A percentile compares a stretch with the other conserved stretches of the same genome.
phyloP scores from a whole-genome alignment of 2,329 filamentous ascomycete genomes.

The Penicillium sp. region DNA sequence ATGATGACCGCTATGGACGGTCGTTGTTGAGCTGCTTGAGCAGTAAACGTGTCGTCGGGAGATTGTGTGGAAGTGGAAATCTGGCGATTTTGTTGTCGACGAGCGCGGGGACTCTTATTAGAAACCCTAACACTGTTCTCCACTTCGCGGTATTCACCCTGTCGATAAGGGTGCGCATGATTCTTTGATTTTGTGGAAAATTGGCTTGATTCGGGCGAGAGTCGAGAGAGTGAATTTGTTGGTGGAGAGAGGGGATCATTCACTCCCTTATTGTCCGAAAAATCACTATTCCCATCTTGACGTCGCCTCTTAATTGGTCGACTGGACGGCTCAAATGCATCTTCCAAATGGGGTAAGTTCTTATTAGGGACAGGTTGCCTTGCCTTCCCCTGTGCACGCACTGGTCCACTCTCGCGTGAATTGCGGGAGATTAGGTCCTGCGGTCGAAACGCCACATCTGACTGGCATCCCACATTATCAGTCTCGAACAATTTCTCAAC shows the following conservation, averaged over 20 bases:
- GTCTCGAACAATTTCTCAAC: background rate
- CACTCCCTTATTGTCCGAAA: constrained; percentile 18
- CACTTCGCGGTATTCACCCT: constrained; percentile 22
- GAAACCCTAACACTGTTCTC: constrained; percentile 18
- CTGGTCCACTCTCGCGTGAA: constrained; percentile 33
- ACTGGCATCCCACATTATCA: constrained; percentile 7
- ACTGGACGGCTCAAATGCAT: constrained; percentile 20
- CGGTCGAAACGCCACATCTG: constrained; percentile 23
- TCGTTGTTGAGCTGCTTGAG: constrained; percentile 25
- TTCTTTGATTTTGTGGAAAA: background rate
- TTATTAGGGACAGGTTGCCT: constrained; percentile 3
- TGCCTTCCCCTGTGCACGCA: constrained; percentile 27
- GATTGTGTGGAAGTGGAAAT: background rate
- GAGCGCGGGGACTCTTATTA: background rate
- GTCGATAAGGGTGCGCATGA: background rate
- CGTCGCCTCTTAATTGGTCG: constrained; percentile 33
- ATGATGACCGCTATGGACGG: constrained; percentile 4
- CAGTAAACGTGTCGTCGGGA: constrained; percentile 1
- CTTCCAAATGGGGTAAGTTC: constrained; percentile 7
- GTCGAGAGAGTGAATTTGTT: background rate
- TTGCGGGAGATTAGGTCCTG: constrained; percentile 26
- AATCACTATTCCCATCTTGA: constrained; percentile 13
- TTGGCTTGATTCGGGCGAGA: background rate
- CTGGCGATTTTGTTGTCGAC: background rate
- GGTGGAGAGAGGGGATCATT: constrained; percentile 6